Conservation (phyloP, 129 eudicot genomes). For the Glebionis coronaria region DNA sequence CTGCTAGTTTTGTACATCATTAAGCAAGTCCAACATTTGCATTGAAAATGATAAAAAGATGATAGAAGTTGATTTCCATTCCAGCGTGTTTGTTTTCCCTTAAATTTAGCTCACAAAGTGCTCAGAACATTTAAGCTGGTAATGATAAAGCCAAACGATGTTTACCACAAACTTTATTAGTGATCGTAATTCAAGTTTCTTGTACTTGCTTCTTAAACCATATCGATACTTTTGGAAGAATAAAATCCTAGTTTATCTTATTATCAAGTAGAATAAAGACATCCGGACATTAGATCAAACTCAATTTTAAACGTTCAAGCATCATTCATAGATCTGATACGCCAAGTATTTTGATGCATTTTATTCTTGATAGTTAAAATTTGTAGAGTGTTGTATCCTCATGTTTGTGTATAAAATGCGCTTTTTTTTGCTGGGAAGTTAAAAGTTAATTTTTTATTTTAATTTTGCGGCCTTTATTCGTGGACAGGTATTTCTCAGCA, state of each 20-base stretch:
- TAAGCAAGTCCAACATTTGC: conserved; percentile 13
- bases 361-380: conserved; percentile 12
- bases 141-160: neutral
- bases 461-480: conserved; percentile 14
- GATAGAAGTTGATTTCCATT: neutral
- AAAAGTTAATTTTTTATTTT: neutral
- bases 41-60: conserved; percentile 12
- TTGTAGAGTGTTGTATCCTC: neutral
- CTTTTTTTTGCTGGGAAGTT: conserved; percentile 13
- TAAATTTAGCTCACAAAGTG: too few relatives aligned
- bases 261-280: neutral
- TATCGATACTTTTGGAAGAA: neutral
- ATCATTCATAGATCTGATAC: conserved; percentile 10
- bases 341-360: conserved; percentile 12
- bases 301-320: neutral
- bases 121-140: neutral
- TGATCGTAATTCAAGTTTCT: neutral
- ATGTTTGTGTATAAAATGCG: conserved; percentile 4
- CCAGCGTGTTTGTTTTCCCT: neutral
- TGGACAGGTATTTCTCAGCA: conserved; percentile 92
- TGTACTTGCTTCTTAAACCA: neutral
- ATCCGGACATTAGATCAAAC: neutral
- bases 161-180: neutral
- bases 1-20: conserved; percentile 14
- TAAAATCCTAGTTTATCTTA: neutral